These are phyloP conservation scores for Solanum sejunctum DNA, from an alignment of 257 asterid genomes.

Conservation along the genomic window DNA sequence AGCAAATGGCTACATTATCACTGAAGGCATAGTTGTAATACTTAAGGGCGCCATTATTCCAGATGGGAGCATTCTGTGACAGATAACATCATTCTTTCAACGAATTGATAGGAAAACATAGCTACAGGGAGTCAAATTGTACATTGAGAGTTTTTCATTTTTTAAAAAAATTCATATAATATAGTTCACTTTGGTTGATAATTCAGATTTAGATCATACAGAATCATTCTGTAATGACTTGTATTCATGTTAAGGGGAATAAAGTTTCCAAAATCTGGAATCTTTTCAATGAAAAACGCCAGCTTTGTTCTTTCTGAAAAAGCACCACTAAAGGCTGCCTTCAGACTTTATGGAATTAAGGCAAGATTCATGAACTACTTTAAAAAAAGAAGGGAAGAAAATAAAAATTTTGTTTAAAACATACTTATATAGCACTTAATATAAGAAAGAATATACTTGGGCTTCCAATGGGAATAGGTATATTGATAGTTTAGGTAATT, in stretches of 20 bases:
- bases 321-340: background rate
- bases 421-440: background rate
- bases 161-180: background rate
- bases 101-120: background rate
- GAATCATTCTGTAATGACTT: background rate
- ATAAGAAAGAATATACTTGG: background rate
- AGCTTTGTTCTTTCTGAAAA: background rate
- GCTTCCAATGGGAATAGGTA: background rate
- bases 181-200: background rate
- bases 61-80: conserved; percentile 47
- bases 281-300: background rate
- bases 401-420: background rate
- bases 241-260: background rate
- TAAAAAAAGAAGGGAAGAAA: background rate
- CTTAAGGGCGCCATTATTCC: conserved; percentile 51
- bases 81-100: background rate
- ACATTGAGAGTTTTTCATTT: background rate
- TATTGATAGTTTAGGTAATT: background rate
- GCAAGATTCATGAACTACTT: background rate
- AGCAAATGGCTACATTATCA: conserved; percentile 49
- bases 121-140: background rate
- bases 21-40: conserved; percentile 48
- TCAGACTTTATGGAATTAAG: background rate
- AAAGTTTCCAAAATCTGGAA: background rate
- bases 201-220: background rate